Base-by-base conservation (phyloP, 2,329 filamentous ascomycete genomes). In the Diaporthe sp. region DNA sequence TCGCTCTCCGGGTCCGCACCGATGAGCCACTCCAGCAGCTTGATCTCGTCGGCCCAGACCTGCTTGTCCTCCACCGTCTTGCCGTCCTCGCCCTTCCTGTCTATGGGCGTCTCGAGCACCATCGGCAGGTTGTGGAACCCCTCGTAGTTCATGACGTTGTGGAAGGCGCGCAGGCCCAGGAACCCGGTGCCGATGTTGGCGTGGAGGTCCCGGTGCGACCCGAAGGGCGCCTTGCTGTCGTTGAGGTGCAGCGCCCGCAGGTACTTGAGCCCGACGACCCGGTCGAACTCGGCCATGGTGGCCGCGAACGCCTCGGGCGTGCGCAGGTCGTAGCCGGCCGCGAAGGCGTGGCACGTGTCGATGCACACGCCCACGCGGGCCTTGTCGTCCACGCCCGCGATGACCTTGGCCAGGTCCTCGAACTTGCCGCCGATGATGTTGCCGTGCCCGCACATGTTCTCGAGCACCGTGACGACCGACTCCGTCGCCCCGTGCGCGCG, bases 101-200 rank as follows among this genome's bases (percentile, higher is more conserved):
- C 95, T 77, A 97, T 96, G 8, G 97, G 97, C n/a, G 97, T 99
- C 87, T 99, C 97, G 10, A 99, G 89, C 2, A 99, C 92, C 91
- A 99, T 95, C 5, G 97, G 97, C 80, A 98, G 85, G 37, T 91
- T 91, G 79, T 94, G 90, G 76, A 98, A 94, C 1, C 91, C 87
- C 37, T 89, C 87, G 80, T 95, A 92, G 83, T 98, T 98, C 88
- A 98, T 93, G 76, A 99, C 86, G 81, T 93, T 95, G 85, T 98
- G 95, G 84, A 99, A 99, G 3, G 96, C 94, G 31, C 94, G 91
- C 22, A 99, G 89, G 0, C 97, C 97, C 0, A 99, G 89, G 82
- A 97, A 99, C 1, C 97, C 97, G 0, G 95, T 97, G 37, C 97
- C 97, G 77, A 99, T 98, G 82, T 98, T 98, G 78, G 96, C 95